Conservation (phyloP, 2,329 filamentous ascomycete genomes). For the Geosmithia putterillii region DNA sequence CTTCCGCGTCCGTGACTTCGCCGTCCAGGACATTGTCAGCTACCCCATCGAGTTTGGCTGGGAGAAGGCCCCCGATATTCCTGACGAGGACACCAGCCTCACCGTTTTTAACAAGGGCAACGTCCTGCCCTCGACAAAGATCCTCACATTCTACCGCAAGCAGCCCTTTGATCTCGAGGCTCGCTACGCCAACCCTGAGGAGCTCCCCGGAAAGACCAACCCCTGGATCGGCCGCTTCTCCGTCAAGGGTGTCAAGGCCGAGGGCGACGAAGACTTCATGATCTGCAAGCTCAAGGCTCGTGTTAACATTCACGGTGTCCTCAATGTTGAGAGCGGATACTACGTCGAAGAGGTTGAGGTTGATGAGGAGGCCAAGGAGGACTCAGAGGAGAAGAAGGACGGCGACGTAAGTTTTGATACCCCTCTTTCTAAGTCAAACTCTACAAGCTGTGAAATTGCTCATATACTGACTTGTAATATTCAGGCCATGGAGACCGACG, state of each 20-base stretch:
- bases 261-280: constrained; percentile 95
- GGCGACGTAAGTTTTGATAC: constrained; percentile 53
- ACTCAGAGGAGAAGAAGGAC: constrained; percentile 43
- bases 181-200: constrained; percentile 76
- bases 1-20: constrained; percentile 97
- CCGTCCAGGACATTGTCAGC: constrained; percentile 92
- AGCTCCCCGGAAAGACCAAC: constrained; percentile 77
- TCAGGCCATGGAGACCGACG: constrained; percentile 79
- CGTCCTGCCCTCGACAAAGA: constrained; percentile 95
- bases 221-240: constrained; percentile 97
- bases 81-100: constrained; percentile 93
- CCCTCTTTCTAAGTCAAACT: too few species aligned
- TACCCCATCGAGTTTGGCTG: constrained; percentile 98
- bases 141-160: constrained; percentile 98
- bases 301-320: constrained; percentile 87
- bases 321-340: constrained; percentile 95
- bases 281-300: constrained; percentile 99
- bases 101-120: constrained; percentile 98
- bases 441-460: too few species aligned
- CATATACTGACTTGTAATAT: background rate
- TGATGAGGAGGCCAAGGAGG: constrained; percentile 72
- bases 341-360: constrained; percentile 97
- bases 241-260: constrained; percentile 92
- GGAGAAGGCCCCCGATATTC: constrained; percentile 98
- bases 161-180: constrained; percentile 95